Conservation (phyloP, 2,329 filamentous ascomycete species). For the Neocucurbitaria cava region DNA sequence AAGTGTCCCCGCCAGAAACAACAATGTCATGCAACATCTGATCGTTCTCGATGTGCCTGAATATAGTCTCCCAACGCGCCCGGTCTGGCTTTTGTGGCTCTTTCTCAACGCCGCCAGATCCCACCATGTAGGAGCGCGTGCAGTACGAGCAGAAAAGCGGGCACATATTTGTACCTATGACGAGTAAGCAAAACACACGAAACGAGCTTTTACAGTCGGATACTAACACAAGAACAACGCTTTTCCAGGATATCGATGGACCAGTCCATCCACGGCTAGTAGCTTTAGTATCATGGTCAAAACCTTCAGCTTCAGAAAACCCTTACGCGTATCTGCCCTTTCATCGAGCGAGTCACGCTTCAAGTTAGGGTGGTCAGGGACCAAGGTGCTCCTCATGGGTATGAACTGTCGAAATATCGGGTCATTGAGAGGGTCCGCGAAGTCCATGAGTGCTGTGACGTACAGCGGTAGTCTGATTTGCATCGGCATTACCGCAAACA, state of each 20-base stretch:
- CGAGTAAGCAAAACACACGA: neutral
- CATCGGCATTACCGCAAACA: neutral
- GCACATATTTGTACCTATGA: constrained; percentile 61
- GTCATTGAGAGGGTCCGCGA: constrained; percentile 57
- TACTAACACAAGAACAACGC: neutral
- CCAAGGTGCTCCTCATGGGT: constrained; percentile 59
- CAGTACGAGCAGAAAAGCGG: constrained; percentile 68
- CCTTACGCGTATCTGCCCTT: constrained; percentile 48
- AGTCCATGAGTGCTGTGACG: neutral
- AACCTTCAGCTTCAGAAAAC: neutral
- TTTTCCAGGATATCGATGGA: neutral
- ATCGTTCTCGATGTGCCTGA: constrained; percentile 61
- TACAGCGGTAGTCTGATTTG: neutral
- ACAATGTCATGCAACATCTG: constrained; percentile 63
- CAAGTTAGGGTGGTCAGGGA: constrained; percentile 60
- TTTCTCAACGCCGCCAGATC: constrained; percentile 58
- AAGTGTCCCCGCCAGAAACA: constrained; percentile 67
- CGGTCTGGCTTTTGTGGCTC: constrained; percentile 20
- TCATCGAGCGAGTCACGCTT: constrained; percentile 64
- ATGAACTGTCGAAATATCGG: constrained; percentile 66
- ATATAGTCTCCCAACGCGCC: constrained; percentile 61
- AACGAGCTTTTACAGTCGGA: neutral
- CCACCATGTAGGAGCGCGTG: constrained; percentile 65
- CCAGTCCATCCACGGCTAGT: neutral
- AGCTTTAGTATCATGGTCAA: neutral